Evolutionary conservation across 2,329 filamentous ascomycete genomes (phyloP).

Genomic region (Cordyceps farinosa): DNA sequence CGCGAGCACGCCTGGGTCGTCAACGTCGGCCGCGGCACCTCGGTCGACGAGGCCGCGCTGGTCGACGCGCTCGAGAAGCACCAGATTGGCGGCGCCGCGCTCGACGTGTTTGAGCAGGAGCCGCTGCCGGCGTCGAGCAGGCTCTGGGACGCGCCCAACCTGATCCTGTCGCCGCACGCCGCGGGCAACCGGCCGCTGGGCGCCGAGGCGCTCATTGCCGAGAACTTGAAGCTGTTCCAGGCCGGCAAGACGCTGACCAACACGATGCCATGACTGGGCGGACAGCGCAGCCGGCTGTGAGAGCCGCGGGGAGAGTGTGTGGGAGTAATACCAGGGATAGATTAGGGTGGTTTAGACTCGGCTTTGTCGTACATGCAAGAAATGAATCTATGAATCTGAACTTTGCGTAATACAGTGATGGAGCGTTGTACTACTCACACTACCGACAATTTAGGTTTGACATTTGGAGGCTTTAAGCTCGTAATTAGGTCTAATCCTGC

Average conservation of each 20-base stretch:
- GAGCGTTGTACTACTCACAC: too few relatives aligned
- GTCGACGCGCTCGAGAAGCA: slow-evolving; percentile 41
- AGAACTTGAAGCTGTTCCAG: slow-evolving; percentile 58
- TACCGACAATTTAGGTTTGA: too few relatives aligned
- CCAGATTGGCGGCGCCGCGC: slow-evolving; percentile 45
- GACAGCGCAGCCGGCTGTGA: background rate
- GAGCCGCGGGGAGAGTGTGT: background rate
- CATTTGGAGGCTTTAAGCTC: too few relatives aligned
- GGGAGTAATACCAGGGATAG: background rate
- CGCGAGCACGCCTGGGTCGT: slow-evolving; percentile 56
- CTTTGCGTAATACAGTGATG: background rate
- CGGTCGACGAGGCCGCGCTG: slow-evolving; percentile 48
- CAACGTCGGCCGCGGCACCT: slow-evolving; percentile 50
- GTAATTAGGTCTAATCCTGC: too few relatives aligned
- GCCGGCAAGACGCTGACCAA: slow-evolving; percentile 60
- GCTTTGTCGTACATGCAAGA: background rate
- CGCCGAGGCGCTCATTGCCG: slow-evolving; percentile 55
- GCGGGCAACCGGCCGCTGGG: slow-evolving; percentile 60
- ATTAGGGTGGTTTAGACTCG: background rate
- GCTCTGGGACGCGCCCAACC: slow-evolving; percentile 51
- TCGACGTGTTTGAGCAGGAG: slow-evolving; percentile 48
- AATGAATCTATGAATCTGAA: background rate
- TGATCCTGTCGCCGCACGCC: slow-evolving; percentile 54
- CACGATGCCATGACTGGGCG: slow-evolving; percentile 31
- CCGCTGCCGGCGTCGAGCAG: slow-evolving; percentile 41